These are phyloP conservation scores for Massarina eburnea DNA, from an alignment of 2,329 filamentous ascomycete species.

Conservation along the genomic window DNA sequence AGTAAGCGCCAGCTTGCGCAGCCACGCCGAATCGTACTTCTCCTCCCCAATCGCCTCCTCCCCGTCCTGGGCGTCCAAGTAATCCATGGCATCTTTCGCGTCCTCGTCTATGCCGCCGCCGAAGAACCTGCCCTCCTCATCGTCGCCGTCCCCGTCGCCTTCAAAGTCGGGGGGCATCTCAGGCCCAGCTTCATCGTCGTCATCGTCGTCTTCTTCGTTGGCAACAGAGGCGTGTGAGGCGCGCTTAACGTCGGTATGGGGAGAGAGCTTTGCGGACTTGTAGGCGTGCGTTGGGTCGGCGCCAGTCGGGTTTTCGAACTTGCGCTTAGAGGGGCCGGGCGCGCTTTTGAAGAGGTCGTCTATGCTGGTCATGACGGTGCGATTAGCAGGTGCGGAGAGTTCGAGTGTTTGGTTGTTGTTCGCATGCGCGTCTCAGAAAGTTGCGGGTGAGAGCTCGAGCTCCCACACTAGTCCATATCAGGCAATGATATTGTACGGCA, in stretches of 20 bases:
- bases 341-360: slow-evolving; percentile 66
- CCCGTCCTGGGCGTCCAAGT: slow-evolving; percentile 70
- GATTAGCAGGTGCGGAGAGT: no score
- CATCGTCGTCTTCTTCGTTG: slow-evolving; percentile 51
- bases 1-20: slow-evolving; percentile 75
- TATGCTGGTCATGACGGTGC: slow-evolving; percentile 56
- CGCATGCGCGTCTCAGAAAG: no score
- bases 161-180: slow-evolving; percentile 59
- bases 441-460: no score
- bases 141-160: slow-evolving; percentile 59
- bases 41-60: slow-evolving; percentile 60
- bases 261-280: slow-evolving; percentile 60
- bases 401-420: no score
- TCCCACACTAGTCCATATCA: no score
- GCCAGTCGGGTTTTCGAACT: slow-evolving; percentile 58
- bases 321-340: slow-evolving; percentile 57
- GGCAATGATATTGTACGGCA: no score
- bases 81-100: slow-evolving; percentile 83
- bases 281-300: slow-evolving; percentile 60
- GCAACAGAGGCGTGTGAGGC: slow-evolving; percentile 51
- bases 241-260: slow-evolving; percentile 53
- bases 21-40: slow-evolving; percentile 80
- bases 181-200: slow-evolving; percentile 52
- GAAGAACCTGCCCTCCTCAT: slow-evolving; percentile 94
- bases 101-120: slow-evolving; percentile 83